phyloP scores from a whole-genome alignment of 352 stramenopile genomes.

The Thalassiosira hispida region DNA sequence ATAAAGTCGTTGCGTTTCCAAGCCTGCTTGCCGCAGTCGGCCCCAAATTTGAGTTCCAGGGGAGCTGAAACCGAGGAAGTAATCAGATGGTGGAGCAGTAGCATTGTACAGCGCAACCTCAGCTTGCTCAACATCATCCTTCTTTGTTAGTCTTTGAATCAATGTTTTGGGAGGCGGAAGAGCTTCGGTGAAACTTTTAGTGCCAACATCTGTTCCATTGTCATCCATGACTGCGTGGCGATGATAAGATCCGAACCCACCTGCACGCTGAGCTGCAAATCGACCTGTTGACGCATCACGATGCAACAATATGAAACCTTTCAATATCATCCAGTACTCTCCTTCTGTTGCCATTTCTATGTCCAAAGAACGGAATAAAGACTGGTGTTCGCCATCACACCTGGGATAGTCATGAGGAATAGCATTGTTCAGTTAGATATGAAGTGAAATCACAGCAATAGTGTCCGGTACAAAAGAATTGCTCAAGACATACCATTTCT shows the following conservation, averaged over 20 bases:
- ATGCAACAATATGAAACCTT: conserved; percentile 82
- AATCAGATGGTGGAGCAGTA: conserved; percentile 77
- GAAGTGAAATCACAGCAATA: conserved; percentile 2
- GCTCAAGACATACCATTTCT: conserved; percentile 45
- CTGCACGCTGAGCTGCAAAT: conserved; percentile 69
- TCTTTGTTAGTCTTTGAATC: conserved; percentile 37
- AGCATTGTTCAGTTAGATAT: background rate
- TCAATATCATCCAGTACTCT: conserved; percentile 85
- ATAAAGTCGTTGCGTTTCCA: conserved; percentile 84
- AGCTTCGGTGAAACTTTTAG: conserved; percentile 36
- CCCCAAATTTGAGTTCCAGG: conserved; percentile 85
- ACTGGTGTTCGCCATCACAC: conserved; percentile 40
- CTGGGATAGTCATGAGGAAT: conserved; percentile 10
- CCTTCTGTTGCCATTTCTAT: conserved; percentile 83
- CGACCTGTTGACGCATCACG: conserved; percentile 73
- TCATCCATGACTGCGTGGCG: conserved; percentile 32
- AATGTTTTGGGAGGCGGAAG: conserved; percentile 41
- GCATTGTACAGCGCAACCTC: conserved; percentile 28
- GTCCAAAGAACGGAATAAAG: conserved; percentile 71
- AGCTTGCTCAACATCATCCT: conserved; percentile 30
- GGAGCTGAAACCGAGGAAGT: conserved; percentile 85
- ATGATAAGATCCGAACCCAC: conserved; percentile 74
- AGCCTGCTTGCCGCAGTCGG: conserved; percentile 73
- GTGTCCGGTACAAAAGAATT: conserved; percentile 1
- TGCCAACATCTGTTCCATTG: conserved; percentile 30